Evolutionary conservation across 2,329 filamentous ascomycete genomes (phyloP), one percentile per base, ranked within the genome.

Genomic region (Didymella pinodella): DNA sequence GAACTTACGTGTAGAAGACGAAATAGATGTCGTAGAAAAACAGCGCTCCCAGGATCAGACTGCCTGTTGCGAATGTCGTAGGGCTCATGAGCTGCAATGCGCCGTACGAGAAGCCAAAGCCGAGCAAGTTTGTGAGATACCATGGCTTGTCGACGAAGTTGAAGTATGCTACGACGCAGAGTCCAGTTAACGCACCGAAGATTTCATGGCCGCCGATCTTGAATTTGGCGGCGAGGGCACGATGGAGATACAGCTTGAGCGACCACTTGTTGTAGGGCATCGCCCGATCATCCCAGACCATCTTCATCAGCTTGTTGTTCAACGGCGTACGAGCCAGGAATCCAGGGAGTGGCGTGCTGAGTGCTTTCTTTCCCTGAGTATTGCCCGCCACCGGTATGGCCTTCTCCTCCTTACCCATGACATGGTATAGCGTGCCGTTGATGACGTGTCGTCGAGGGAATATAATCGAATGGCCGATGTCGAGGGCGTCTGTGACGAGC

Each of bases 21-120:
- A 94, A 93, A 76, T 95, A 88, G 48, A 99, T 94, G 74, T 99
- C 94, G 72, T 99, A 99, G 71, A 96, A 87, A 80, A 98, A 98
- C 0, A 98, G 82, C 0, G 90, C 91, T 10, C 83, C 80, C 1
- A 98, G 82, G 10, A 98, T 88, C 43, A 93, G 77, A 7, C 89
- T 90, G 0, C 92, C 92, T 0, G 91, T 97, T 54, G 85, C 80
- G 72, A 97, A 96, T 0, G 92, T 94, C 0, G 93, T 96, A 0
- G 93, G 93, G 1, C 93, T 96, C 81, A 98, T 87, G 52, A 96
- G 80, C 68, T 94, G 87, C 54, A 97, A 84, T 4, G 91, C 88
- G 7, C 86, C 86, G 71, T 98, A 97, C 65, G 90, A 93, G 79
- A 97, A 92, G 6, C 90, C 90, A 66, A 94, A 92, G 0, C 92